Evolutionary conservation across 805 yeast species (phyloP), one percentile per base, ranked within the genome.

Genomic region (Ogataea pini): DNA sequence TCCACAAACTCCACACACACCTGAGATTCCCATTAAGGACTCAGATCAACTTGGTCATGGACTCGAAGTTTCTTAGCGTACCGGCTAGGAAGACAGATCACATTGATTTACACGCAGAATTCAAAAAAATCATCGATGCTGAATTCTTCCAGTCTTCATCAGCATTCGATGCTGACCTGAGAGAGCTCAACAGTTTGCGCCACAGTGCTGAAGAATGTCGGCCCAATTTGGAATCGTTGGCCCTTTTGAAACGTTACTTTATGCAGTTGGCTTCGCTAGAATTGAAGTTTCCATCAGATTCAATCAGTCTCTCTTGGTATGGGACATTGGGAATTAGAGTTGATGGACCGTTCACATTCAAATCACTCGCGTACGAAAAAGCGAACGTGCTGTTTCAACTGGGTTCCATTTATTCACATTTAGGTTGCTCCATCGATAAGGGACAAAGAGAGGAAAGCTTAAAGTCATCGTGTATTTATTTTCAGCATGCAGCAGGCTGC

Each of bases 401-500:
- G 33, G 96, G 83, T 0, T 76, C 89, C 0, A 49, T 79, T 6
- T 81, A 79, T 60, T 79, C 91, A 0, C 76, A 74, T 29, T 54
- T 82, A 44, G 95, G 85, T 0, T 59, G 70, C 10, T 57, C 61
- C 3, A 75, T 76, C 49, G 72, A 78, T 24, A 60, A 24, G 6
- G 18, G 75, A 31, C 65, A 69, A 36, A 67, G 75, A 2, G 76
- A 72, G 3, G 82, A 79, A 1, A 85, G 86, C 0, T 59, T 85
- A 43, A 86, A 84, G 58, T 71, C 71, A 47, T 74, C 89, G 0
- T 86, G 89, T 51, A 65, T 75, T 4, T 78, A 74, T 54, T 86
- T 83, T 60, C 96, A 89, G 64, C 65, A 67, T 40, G 77, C 94
- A 1, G 90, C 95, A 0, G 90, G 96, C 0, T 72, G 80, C 48